A percentile compares a stretch with the other conserved stretches of the same genome.
These are phyloP conservation scores for Solanum piurae DNA, from an alignment of 257 asterid genomes.

Conservation along the genomic window DNA sequence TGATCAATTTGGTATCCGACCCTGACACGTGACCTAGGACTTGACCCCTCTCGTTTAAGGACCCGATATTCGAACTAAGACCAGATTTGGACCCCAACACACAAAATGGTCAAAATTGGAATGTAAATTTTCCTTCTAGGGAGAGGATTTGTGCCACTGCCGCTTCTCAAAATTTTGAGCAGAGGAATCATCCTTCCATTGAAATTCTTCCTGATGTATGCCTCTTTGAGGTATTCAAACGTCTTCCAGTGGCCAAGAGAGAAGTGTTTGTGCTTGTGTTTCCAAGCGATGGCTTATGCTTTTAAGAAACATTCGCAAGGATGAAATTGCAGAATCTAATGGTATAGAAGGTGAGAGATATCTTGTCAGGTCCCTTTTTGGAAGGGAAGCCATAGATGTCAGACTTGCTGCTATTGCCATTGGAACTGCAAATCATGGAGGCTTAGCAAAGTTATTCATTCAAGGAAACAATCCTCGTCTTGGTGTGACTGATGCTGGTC, in stretches of 20 bases:
- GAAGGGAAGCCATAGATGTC: background rate
- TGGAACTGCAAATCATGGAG: background rate
- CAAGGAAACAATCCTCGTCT: background rate
- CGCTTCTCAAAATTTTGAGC: background rate
- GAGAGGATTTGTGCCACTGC: background rate
- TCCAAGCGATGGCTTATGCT: background rate
- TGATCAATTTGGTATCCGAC: background rate
- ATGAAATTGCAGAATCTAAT: too few species aligned
- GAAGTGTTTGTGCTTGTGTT: background rate
- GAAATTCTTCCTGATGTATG: background rate
- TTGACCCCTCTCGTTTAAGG: background rate
- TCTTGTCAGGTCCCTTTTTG: background rate
- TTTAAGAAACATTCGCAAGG: background rate
- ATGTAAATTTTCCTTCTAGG: background rate
- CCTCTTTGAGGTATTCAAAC: background rate
- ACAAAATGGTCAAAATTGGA: background rate
- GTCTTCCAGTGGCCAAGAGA: background rate
- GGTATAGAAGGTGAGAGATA: background rate
- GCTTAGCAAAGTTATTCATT: background rate
- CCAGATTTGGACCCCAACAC: background rate
- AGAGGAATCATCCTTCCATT: background rate
- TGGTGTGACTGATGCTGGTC: background rate
- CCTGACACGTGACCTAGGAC: background rate
- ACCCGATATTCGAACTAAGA: background rate
- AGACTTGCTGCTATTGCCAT: background rate